Percentiles rank a stretch among this genome's conserved stretches.
Conservation (phyloP, 805 yeast species). For the Osmozyma mogii region DNA sequence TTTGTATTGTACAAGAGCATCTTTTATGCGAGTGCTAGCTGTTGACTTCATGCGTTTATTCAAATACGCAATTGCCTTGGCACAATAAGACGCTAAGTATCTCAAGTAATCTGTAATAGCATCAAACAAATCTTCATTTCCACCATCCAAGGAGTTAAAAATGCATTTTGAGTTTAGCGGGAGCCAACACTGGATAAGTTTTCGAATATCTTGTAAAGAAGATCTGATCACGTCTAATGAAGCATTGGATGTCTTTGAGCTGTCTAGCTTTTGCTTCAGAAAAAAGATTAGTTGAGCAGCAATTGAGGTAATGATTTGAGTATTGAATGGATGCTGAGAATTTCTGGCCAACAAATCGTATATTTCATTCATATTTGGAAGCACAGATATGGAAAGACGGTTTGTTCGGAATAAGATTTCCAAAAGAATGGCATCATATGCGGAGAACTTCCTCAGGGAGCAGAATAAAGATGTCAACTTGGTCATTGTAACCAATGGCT, state of each 20-base stretch:
- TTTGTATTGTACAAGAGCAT: no score
- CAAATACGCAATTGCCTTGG: slow-evolving; percentile 4
- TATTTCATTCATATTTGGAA: slow-evolving; percentile 3
- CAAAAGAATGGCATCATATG: slow-evolving; percentile 17
- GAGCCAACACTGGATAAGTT: slow-evolving; percentile 9
- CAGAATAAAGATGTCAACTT: slow-evolving; percentile 4
- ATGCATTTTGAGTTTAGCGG: slow-evolving; percentile 6
- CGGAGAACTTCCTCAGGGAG: slow-evolving; percentile 3
- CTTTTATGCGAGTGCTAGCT: no score
- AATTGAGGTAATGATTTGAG: slow-evolving; percentile 6
- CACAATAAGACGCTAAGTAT: slow-evolving; percentile 4
- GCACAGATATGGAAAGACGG: no score
- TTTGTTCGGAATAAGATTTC: slow-evolving; percentile 15
- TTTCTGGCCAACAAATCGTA: slow-evolving; percentile 5
- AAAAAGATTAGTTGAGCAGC: slow-evolving; percentile 5
- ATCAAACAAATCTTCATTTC: slow-evolving; percentile 21
- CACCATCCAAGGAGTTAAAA: slow-evolving; percentile 10
- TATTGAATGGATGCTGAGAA: slow-evolving; percentile 11
- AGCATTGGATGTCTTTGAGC: slow-evolving; percentile 3
- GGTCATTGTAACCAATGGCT: slow-evolving; percentile 11
- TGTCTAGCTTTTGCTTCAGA: not conserved
- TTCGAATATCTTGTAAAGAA: slow-evolving; percentile 1
- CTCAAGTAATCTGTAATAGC: slow-evolving; percentile 8
- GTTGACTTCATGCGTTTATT: not conserved
- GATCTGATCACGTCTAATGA: slow-evolving; percentile 10